Percentiles rank a stretch among this genome's conserved stretches.
These are phyloP conservation scores for Beta lomatogona DNA, from an alignment of 179 eudicot species.

Conservation along the genomic window DNA sequence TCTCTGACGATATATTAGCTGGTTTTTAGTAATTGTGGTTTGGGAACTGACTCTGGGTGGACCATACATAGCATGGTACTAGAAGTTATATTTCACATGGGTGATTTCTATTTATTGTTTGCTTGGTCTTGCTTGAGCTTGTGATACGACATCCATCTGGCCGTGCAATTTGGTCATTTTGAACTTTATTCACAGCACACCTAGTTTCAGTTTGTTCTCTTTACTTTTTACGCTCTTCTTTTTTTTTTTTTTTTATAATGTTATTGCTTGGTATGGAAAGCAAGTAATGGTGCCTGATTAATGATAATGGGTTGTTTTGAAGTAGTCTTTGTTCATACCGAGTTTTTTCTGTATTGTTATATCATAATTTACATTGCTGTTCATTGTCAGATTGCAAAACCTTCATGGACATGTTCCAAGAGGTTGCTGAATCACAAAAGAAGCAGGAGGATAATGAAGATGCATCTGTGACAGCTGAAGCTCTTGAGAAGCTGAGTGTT, in stretches of 20 bases:
- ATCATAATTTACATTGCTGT: neutral
- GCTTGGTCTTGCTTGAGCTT: neutral
- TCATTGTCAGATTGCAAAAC: conserved; percentile 52
- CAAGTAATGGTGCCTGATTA: neutral
- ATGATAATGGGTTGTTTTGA: neutral
- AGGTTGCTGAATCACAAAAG: conserved; percentile 65
- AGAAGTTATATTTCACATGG: neutral
- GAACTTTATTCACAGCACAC: neutral
- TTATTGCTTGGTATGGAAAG: neutral
- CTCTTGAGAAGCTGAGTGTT: conserved; percentile 62
- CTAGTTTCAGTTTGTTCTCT: neutral
- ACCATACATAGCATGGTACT: neutral
- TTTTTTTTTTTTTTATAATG: neutral
- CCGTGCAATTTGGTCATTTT: neutral
- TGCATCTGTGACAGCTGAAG: conserved; percentile 54
- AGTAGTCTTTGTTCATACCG: neutral
- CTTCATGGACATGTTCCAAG: conserved; percentile 67
- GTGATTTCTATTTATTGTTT: neutral
- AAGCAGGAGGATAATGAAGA: conserved; percentile 58
- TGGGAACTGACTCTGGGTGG: neutral
- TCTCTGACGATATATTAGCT: neutral
- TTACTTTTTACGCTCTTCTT: neutral
- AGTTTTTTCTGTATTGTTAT: neutral
- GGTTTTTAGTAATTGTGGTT: neutral
- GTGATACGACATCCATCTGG: neutral